phyloP scores from a whole-genome alignment of 495 filamentous ascomycete genomes.

The Melanomma pulvis-pyrius region DNA sequence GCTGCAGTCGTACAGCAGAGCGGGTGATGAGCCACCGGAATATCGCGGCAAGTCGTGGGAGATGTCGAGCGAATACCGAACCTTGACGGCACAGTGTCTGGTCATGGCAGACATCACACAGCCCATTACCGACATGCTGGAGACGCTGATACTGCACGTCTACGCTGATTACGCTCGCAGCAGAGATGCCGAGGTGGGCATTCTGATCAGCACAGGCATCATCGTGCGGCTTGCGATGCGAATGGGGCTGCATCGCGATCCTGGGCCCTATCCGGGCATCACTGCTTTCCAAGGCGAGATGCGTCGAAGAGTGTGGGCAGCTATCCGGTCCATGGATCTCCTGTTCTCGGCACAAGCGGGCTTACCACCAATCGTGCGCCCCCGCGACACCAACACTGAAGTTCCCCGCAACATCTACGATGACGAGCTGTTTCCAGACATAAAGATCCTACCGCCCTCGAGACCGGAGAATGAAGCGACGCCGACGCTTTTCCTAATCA shows the following conservation, averaged over 20 bases:
- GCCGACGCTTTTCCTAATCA: constrained; percentile 84
- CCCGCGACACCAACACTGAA: constrained; percentile 80
- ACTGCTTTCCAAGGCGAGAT: constrained; percentile 90
- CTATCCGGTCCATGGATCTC: constrained; percentile 78
- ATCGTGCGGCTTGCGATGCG: constrained; percentile 85
- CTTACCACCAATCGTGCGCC: constrained; percentile 84
- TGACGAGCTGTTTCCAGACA: constrained; percentile 85
- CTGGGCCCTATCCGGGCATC: constrained; percentile 79
- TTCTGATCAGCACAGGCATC: constrained; percentile 81
- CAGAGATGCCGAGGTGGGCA: constrained; percentile 76
- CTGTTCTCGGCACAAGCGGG: constrained; percentile 91
- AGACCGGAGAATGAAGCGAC: constrained; percentile 78
- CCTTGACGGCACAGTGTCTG: constrained; percentile 84
- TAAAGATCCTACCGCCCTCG: constrained; percentile 72
- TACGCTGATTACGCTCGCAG: constrained; percentile 78
- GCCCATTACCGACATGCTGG: constrained; percentile 81
- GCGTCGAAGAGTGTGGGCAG: constrained; percentile 84
- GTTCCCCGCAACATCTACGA: constrained; percentile 89
- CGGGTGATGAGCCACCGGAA: constrained; percentile 90
- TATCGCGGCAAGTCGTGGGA: constrained; percentile 57
- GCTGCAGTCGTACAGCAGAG: constrained; percentile 85
- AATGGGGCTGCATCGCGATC: constrained; percentile 95
- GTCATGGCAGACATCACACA: constrained; percentile 88
- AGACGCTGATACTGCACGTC: constrained; percentile 83
- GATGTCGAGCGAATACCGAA: constrained; percentile 76